phyloP scores from a whole-genome alignment of 1,139 yeast genomes.

The Yamadazyma jaroonii region DNA sequence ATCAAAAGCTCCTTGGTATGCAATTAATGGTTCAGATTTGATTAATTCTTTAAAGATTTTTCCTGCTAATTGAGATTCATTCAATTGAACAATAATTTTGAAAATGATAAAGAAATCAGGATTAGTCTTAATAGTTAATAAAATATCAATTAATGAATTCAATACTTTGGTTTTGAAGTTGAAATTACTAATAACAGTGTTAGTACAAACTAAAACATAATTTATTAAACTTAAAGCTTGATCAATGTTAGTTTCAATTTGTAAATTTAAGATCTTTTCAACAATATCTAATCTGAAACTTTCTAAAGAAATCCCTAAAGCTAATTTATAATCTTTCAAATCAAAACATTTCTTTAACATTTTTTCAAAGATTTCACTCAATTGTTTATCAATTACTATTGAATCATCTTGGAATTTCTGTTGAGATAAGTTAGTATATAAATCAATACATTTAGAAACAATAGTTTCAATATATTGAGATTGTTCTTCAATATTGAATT shows the following conservation, averaged over 20 bases:
- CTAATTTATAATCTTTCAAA: slow-evolving; percentile 71
- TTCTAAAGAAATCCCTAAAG: slow-evolving; percentile 89
- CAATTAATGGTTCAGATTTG: slow-evolving; percentile 48
- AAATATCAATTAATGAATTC: slow-evolving; percentile 57
- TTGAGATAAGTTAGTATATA: slow-evolving; percentile 68
- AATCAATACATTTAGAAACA: slow-evolving; percentile 86
- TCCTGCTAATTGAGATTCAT: slow-evolving; percentile 69
- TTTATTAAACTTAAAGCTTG: slow-evolving; percentile 56
- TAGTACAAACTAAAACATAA: slow-evolving; percentile 76
- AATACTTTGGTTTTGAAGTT: slow-evolving; percentile 65
- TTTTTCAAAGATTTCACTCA: slow-evolving; percentile 70
- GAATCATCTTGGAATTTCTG: slow-evolving; percentile 43
- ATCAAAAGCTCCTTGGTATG: slow-evolving; percentile 95
- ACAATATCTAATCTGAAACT: slow-evolving; percentile 83
- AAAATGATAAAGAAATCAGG: slow-evolving; percentile 79
- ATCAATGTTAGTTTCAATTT: slow-evolving; percentile 38
- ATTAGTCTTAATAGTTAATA: slow-evolving; percentile 57
- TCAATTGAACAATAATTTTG: slow-evolving; percentile 85
- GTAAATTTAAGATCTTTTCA: slow-evolving; percentile 53
- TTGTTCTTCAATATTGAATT: slow-evolving; percentile 68
- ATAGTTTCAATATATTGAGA: slow-evolving; percentile 93
- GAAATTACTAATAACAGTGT: slow-evolving; percentile 58
- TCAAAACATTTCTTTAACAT: slow-evolving; percentile 81
- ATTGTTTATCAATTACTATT: slow-evolving; percentile 55
- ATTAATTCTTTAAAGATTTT: slow-evolving; percentile 64